Percentiles rank a stretch among this genome's conserved stretches.
Evolutionary conservation across 73 alveolate species (phyloP).

Genomic region (Symbiodinium pilosum): DNA sequence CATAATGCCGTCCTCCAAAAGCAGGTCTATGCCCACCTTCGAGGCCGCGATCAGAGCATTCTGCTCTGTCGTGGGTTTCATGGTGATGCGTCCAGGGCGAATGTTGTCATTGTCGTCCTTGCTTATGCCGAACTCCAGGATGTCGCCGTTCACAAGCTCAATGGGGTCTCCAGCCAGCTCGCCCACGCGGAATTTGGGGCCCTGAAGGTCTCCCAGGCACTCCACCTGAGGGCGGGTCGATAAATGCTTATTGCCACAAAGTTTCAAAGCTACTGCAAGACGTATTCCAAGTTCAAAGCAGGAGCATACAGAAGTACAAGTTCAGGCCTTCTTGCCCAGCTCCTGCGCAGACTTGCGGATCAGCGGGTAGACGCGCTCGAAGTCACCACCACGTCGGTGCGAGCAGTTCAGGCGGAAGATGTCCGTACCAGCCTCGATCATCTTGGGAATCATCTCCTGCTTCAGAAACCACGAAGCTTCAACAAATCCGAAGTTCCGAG

Average conservation of each 20-base stretch:
- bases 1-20: slow-evolving; percentile 52
- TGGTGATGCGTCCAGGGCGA: slow-evolving; percentile 66
- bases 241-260: too few relatives aligned
- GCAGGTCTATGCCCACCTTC: slow-evolving; percentile 56
- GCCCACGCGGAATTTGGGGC: slow-evolving; percentile 95
- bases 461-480: too few relatives aligned
- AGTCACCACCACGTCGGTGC: slow-evolving; percentile 91
- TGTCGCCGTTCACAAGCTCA: slow-evolving; percentile 46
- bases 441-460: background rate
- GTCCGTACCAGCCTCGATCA: slow-evolving; percentile 86
- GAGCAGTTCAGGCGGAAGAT: slow-evolving; percentile 94
- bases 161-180: slow-evolving; percentile 77
- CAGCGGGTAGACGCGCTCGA: slow-evolving; percentile 91
- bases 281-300: too few relatives aligned
- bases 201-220: slow-evolving; percentile 91
- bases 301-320: too few relatives aligned
- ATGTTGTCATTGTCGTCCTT: slow-evolving; percentile 90
- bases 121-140: slow-evolving; percentile 84
- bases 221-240: slow-evolving; percentile 43
- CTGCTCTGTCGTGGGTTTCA: slow-evolving; percentile 94
- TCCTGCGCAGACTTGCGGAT: slow-evolving; percentile 74
- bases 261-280: too few relatives aligned
- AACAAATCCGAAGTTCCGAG: too few relatives aligned
- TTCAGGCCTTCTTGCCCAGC: slow-evolving; percentile 51
- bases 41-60: slow-evolving; percentile 69